Evolutionary conservation across 352 stramenopile species (phyloP), one percentile per base, ranked within the genome.

Genomic region (Phytophthora capsici): DNA sequence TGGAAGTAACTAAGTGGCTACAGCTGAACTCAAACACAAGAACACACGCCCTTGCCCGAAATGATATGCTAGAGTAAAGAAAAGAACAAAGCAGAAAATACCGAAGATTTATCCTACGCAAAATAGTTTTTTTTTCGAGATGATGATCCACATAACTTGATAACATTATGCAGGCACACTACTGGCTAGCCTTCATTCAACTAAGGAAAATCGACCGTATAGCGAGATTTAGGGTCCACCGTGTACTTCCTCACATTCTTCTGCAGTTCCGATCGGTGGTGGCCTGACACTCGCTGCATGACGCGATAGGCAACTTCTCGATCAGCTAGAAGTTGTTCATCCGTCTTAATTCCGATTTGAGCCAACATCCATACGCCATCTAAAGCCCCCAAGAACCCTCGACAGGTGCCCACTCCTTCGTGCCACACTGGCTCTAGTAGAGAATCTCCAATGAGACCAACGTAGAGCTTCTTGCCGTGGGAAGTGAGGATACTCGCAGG

Each of bases 361-460:
- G 79, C 66, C 40, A 91, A 65, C 77, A 89, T 86, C 84, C 78
- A 92, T 40, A 77, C 83, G 5, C 54, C 72, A 55, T 94, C 84
- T n/a, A 94, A 67, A 6, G 83, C 85, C 9, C 81, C 73, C 37
- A 92, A 69, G 59, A 94, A 94, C 26, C 85, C 85, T 22, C 85
- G 81, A 50, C 86, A 92, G 20, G 79, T 90, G 25, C 85, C 85
- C 4, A 92, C 73, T 1, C 85, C 85, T 55, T 94, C 83, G 38
- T 85, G 81, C 85, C 85, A 94, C 59, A 94, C 89, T 26, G 85
- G 85, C 47, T 94, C 83, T 26, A 92, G 81, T 17, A 94, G 59
- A 14, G 83, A 74, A 9, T 94, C 85, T 25, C 85, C 85, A n/a
- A 94, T 80, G 10, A 90, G 58, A 0, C 83, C 82, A 19, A 90